Percentiles rank a stretch among this genome's conserved stretches.
phyloP scores from a whole-genome alignment of 2,329 filamentous ascomycete species.

The Magnaporthiopsis poae region DNA sequence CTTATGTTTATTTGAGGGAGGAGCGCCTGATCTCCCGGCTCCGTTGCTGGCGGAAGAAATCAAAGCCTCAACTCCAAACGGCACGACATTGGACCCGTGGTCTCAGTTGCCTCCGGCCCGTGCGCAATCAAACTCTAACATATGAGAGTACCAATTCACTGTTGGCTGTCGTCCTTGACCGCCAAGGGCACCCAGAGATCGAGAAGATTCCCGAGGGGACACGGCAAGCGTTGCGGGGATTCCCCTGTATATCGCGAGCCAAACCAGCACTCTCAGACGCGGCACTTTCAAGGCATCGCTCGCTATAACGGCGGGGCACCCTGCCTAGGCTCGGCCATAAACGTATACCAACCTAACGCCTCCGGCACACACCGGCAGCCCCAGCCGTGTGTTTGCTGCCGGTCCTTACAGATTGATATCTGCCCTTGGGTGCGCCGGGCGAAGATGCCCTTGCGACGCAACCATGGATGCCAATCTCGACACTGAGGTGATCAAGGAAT shows the following conservation, averaged over 20 bases:
- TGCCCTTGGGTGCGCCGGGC: not conserved
- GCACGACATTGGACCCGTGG: not conserved
- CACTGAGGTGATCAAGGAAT: slow-evolving; percentile 41
- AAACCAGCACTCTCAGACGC: not conserved
- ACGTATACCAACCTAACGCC: not conserved
- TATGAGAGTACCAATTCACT: not conserved
- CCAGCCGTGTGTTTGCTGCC: not conserved
- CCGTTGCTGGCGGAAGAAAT: not conserved
- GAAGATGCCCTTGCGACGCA: not conserved
- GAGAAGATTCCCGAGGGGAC: not conserved
- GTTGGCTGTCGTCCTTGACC: not conserved
- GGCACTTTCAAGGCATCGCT: not conserved
- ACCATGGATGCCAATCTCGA: not conserved
- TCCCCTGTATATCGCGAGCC: too few relatives aligned
- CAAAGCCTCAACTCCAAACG: not conserved
- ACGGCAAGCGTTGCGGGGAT: not conserved
- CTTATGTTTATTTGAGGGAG: not conserved
- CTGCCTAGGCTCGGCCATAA: not conserved
- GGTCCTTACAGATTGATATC: not conserved
- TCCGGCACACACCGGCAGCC: not conserved
- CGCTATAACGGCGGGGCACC: not conserved
- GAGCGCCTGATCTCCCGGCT: not conserved
- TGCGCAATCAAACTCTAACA: too few relatives aligned
- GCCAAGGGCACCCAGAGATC: not conserved
- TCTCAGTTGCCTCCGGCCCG: not conserved